These are phyloP conservation scores for Oenanthe sinensis DNA, from an alignment of 129 eudicot genomes.

Conservation along the genomic window DNA sequence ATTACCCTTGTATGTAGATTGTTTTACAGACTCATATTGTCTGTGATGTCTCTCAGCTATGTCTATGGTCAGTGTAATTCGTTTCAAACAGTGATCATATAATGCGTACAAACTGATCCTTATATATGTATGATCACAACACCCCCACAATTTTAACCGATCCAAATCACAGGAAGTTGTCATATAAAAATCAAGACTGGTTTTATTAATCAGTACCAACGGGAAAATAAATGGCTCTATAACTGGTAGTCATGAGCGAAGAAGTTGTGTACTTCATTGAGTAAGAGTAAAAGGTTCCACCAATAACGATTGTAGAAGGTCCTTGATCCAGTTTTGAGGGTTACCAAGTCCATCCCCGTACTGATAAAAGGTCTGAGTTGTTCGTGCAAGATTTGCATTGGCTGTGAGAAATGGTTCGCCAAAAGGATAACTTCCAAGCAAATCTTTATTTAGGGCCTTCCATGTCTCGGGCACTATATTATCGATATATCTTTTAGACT, in stretches of 20 bases:
- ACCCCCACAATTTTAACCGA: neutral
- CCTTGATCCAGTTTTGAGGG: slow-evolving; percentile 18
- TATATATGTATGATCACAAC: neutral
- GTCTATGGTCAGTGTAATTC: no score
- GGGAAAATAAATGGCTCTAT: neutral
- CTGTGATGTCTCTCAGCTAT: no score
- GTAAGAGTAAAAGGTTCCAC: slow-evolving; percentile 17
- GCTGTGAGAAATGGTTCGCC: slow-evolving; percentile 1
- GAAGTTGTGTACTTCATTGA: neutral
- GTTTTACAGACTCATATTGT: no score
- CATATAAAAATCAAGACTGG: neutral
- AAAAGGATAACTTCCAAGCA: slow-evolving; percentile 18
- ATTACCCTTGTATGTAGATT: no score
- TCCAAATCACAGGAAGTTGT: neutral
- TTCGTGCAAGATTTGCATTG: neutral
- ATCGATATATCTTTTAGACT: neutral
- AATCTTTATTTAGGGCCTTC: slow-evolving; percentile 20
- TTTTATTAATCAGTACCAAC: neutral
- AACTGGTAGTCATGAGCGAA: neutral
- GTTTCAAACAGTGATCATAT: no score
- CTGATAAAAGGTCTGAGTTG: slow-evolving; percentile 13
- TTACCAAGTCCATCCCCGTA: slow-evolving; percentile 29
- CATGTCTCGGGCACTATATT: neutral
- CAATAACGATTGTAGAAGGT: neutral
- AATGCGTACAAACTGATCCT: neutral